Percentiles rank a stretch among this genome's conserved stretches.
These are phyloP conservation scores for Buddleja alternifolia DNA, from an alignment of 257 asterid species.

Conservation along the genomic window DNA sequence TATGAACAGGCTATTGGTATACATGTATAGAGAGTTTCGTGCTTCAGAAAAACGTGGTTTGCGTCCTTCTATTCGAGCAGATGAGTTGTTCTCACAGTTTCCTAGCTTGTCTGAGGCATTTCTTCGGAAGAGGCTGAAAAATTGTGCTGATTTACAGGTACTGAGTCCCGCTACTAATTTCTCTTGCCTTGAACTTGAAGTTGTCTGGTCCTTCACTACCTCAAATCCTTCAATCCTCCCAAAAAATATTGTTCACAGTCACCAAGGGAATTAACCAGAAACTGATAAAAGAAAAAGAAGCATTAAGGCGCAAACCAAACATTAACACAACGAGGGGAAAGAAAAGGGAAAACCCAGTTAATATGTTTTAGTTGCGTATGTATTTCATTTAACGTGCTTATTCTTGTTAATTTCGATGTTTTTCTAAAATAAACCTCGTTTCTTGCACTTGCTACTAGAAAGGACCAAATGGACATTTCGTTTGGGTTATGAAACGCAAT, in stretches of 20 bases:
- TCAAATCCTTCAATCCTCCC: no score
- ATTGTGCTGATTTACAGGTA: slow-evolving; percentile 92
- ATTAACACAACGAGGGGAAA: neutral
- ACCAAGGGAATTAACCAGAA: neutral
- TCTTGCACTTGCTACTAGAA: slow-evolving; percentile 51
- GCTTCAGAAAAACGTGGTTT: slow-evolving; percentile 82
- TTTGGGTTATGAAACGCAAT: slow-evolving; percentile 86
- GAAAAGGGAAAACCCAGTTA: slow-evolving; percentile 10
- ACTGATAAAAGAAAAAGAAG: neutral
- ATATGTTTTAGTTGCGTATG: slow-evolving; percentile 13
- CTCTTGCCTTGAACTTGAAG: neutral
- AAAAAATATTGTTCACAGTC: neutral
- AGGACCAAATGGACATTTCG: slow-evolving; percentile 70
- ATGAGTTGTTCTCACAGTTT: slow-evolving; percentile 79
- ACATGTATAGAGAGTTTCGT: slow-evolving; percentile 87
- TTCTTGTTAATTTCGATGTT: slow-evolving; percentile 24
- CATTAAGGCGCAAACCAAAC: neutral
- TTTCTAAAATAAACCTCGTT: slow-evolving; percentile 20
- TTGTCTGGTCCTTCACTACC: neutral
- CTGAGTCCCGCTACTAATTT: slow-evolving; percentile 17
- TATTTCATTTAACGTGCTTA: slow-evolving; percentile 12
- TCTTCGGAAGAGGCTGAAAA: slow-evolving; percentile 85
- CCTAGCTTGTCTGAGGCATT: slow-evolving; percentile 79
- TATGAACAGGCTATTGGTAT: slow-evolving; percentile 85
- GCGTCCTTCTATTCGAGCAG: slow-evolving; percentile 78